A percentile compares a stretch with the other conserved stretches of the same genome.
These are phyloP conservation scores for Malus fusca DNA, from an alignment of 306 rosid species.

Conservation along the genomic window DNA sequence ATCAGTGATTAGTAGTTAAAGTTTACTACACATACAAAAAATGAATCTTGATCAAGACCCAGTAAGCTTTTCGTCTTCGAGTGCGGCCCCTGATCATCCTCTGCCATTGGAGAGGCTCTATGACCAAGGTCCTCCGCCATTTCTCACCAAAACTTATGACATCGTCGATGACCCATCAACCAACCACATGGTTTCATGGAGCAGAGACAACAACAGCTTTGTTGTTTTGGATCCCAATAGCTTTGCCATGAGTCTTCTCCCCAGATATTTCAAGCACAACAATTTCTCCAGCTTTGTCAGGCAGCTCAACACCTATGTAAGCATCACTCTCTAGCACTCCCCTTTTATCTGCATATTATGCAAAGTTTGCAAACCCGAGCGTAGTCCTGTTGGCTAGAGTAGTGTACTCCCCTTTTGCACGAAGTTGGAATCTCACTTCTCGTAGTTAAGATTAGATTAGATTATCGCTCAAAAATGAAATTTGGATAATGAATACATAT, in stretches of 20 bases:
- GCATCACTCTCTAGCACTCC: constrained; percentile 4
- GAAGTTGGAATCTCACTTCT: no score
- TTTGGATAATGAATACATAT: background rate
- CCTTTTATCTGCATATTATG: background rate
- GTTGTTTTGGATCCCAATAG: constrained; percentile 79
- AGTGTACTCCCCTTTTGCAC: background rate
- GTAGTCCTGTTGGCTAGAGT: background rate
- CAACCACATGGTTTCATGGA: constrained; percentile 72
- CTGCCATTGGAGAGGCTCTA: constrained; percentile 60
- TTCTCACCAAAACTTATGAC: constrained; percentile 79
- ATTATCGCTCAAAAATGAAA: background rate
- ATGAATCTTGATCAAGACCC: constrained; percentile 24
- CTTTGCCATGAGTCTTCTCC: constrained; percentile 58
- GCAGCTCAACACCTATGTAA: constrained; percentile 90
- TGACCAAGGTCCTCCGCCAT: constrained; percentile 76
- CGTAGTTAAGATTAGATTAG: background rate
- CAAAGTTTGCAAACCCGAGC: background rate
- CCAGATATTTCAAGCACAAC: constrained; percentile 84
- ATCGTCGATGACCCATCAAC: constrained; percentile 65
- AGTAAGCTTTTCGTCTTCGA: background rate
- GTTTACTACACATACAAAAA: background rate
- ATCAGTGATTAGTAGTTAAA: background rate
- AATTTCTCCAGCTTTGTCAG: constrained; percentile 94
- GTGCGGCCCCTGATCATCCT: constrained; percentile 15
- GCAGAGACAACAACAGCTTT: constrained; percentile 67